Base-by-base conservation (phyloP, 345 rosid genomes). In the Cardamine chenopodiifolia region DNA sequence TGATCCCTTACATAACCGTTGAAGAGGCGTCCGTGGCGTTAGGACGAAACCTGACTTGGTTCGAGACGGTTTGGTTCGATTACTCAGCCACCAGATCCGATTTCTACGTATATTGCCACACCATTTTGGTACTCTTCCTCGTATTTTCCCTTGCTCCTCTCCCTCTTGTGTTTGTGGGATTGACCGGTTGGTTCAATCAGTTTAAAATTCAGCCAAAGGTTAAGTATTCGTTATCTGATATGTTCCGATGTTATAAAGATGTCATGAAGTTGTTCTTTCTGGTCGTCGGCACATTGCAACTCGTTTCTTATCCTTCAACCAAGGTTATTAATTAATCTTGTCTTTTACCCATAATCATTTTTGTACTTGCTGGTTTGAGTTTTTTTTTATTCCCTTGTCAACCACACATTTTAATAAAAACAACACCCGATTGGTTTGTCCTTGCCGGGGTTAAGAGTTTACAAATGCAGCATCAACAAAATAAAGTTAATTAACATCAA, bases 181-280 rank as follows among this genome's bases (percentile, higher is more conserved):
- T 82, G 19, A 8, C 75, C 57, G 70, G 50, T 28, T 89, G 67
- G 83, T 82, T 57, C 69, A 53, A 52, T 53, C 75, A 69, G 79
- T 80, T 80, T 80, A 93, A 93, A 86, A 84, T 93, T 82, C 98
- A 93, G 79, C 90, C 92, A 4, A 93, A 91, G 66, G 85, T 85
- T 47, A 78, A 76, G 67, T 54, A 71, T 32, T 80, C 94, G 4
- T 55, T 64, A 2, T 53, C 84, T 8, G 90, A 89, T 22, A 84
- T 89, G 75, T 42, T 87, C 18, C 79, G 47, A 22, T 93, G 98
- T 53, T 93, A 86, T 65, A 84, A 70, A 83, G 89, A 86, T 64
- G 96, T 91, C 17, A 76, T 86, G 82, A 40, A 70, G 58, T 66
- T 81, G 85, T 91, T 89, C 67, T 6, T 86, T 50, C 19, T 83